Evolutionary conservation across 169 alveolate genomes (phyloP).

Genomic region (Cryptosporidium felis): DNA sequence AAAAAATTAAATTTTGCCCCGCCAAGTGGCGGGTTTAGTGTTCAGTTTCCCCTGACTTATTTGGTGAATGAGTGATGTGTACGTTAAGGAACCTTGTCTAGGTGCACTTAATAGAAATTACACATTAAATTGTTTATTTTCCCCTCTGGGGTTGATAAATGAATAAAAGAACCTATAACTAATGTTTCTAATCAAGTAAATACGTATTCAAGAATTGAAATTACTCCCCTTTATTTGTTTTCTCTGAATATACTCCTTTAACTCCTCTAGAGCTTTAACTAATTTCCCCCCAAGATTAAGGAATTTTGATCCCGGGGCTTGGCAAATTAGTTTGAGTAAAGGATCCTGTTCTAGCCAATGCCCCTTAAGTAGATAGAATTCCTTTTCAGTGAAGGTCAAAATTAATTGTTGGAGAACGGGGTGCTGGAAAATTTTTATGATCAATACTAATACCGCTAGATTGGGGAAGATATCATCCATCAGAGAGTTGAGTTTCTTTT

Average conservation of each 20-base stretch:
- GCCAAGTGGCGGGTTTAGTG: no score
- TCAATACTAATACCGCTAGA: background rate
- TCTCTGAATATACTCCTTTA: background rate
- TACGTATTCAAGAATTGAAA: no score
- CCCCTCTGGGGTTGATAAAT: no score
- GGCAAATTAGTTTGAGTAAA: background rate
- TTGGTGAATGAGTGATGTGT: no score
- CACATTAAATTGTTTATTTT: no score
- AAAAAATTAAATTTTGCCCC: no score
- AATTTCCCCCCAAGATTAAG: conserved; percentile 10
- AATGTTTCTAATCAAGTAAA: no score
- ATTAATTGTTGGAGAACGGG: conserved; percentile 13
- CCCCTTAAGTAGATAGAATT: background rate
- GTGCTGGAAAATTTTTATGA: conserved; percentile 49
- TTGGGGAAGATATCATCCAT: conserved; percentile 8
- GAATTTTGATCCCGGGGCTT: background rate
- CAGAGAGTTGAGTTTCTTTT: background rate
- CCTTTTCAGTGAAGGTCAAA: conserved; percentile 14
- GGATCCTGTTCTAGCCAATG: conserved; percentile 40
- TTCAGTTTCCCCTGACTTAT: no score
- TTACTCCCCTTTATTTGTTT: background rate
- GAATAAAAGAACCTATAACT: no score
- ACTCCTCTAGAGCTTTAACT: conserved; percentile 1
- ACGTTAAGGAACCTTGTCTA: no score
- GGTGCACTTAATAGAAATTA: no score